Conservation (phyloP, 139 green algal genomes). For the Dunaliella sp. region DNA sequence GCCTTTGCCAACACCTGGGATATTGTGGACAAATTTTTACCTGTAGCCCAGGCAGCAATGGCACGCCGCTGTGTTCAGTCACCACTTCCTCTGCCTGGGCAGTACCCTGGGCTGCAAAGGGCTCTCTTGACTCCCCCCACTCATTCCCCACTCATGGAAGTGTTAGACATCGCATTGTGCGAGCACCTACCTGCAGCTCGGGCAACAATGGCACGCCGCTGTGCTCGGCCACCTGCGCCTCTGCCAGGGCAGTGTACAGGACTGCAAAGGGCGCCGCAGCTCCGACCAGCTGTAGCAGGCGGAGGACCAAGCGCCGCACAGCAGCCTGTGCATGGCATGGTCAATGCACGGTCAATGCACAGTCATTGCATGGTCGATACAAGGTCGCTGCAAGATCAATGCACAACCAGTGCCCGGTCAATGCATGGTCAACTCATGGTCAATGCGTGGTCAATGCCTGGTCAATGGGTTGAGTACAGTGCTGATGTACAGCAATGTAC, state of each 20-base stretch:
- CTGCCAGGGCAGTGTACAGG: conserved; percentile 59
- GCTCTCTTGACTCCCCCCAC: no score
- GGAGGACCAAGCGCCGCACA: conserved; percentile 27
- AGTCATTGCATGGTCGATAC: background rate
- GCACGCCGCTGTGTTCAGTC: background rate
- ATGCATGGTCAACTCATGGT: background rate
- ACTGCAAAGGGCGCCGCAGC: conserved; percentile 46
- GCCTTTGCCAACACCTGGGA: no score
- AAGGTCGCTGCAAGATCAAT: background rate
- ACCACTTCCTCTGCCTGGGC: conserved; percentile 35
- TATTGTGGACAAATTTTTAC: no score
- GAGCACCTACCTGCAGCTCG: conserved; percentile 16
- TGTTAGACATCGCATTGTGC: no score
- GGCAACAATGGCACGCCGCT: background rate
- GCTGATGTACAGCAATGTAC: background rate
- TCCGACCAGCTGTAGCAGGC: conserved; percentile 35
- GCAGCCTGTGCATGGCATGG: background rate
- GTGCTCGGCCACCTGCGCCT: background rate
- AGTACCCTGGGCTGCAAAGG: conserved; percentile 60
- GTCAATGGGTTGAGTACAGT: background rate
- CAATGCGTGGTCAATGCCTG: background rate
- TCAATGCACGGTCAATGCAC: background rate
- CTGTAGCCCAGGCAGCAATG: conserved; percentile 2
- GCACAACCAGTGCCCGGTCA: background rate
- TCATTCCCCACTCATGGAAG: no score